Evolutionary conservation across 2,329 filamentous ascomycete species (phyloP), one percentile per base, ranked within the genome.

Genomic region (Neopestalotiopsis clavispora): DNA sequence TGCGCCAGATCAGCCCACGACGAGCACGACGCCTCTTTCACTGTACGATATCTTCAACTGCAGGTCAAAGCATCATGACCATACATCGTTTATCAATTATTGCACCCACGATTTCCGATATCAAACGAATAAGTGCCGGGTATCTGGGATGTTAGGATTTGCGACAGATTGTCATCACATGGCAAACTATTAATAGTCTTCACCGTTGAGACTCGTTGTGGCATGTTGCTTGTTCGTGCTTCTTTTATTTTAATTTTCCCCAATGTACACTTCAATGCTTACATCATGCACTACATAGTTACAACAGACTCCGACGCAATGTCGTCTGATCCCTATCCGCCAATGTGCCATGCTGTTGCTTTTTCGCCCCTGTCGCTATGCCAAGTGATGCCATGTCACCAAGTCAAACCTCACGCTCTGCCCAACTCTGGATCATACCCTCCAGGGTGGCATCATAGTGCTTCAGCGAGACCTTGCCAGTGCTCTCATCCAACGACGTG

Each of bases 401-500:
- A 42, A 62, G 30, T 60, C 56, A 87, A 71, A 84, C 74, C 69
- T 84, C 79, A 67, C 89, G 84, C 74, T 94, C 92, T 2, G 86
- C 91, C 85, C 89, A 97, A 80, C 93, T 96, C 84, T 93, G 86
- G 71, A 97, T 91, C 84, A 98, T 90, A 5, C 95, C 95, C 79
- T 92, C 88, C 6, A 91, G 84, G 5, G 89, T 93, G 1, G 94
- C 87, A 74, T 97, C 93, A 80, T 98, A 98, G 82, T 98, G 94
- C 83, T 91, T 93, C 80, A 97, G 81, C 14, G 85, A 86, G 38
- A 97, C 93, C 78, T 90, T 88, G 68, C 92, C 93, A 0, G 87
- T 89, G 13, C 86, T 82, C 78, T 89, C 86, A 71, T 92, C 89
- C 56, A 96, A 77, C 68, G 91, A 87, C 0, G 95, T 98, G 80